Base-by-base conservation (phyloP, 169 alveolate genomes). In the Plasmodium adleri region DNA sequence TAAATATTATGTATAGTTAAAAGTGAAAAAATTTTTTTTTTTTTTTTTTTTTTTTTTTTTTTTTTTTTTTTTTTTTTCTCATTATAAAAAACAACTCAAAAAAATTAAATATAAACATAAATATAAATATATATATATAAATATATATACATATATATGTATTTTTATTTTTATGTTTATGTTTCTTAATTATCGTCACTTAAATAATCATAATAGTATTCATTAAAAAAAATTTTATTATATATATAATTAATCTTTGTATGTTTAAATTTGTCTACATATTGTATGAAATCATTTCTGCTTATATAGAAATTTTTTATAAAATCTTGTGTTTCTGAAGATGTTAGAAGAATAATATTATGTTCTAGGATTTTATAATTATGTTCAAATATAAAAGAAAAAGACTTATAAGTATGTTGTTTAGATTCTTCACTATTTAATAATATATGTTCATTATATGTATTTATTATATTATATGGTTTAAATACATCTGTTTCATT, bases 311-410 rank as follows among this genome's bases (percentile, higher is more conserved):
- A 76, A 20, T 64, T 32, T n/a, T 56, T 28, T 3, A 76, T 64
- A 47, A 76, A 26, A 17, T 54, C 24, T 43, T 76, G 89, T 1
- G 74, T 75, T 3, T 47, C n/a, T 22, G 2, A 6, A n/a, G 78
- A 76, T 15, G 89, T 76, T 22, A 76, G 47, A 13, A 76, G 3
- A 28, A 64, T 63, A 32, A 76, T 76, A 56, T 63, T 76, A 5
- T 43, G 17, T 47, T 76, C 72, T 5, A 76, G 17, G 1, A 49
- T 13, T 13, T 62, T 47, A 70, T 12, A 47, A 39, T 64, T 52
- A 4, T 76, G n/a, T 9, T 76, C 78, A 56, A 76, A 76, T 32
- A 39, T 10, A 39, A n/a, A 24, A 22, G 39, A 50, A 20, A 76
- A 76, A 4, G 56, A 32, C 10, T 39, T 39, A 39, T 39, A 39